phyloP scores from a whole-genome alignment of 2,329 filamentous ascomycete species.

The Phoma sp. region DNA sequence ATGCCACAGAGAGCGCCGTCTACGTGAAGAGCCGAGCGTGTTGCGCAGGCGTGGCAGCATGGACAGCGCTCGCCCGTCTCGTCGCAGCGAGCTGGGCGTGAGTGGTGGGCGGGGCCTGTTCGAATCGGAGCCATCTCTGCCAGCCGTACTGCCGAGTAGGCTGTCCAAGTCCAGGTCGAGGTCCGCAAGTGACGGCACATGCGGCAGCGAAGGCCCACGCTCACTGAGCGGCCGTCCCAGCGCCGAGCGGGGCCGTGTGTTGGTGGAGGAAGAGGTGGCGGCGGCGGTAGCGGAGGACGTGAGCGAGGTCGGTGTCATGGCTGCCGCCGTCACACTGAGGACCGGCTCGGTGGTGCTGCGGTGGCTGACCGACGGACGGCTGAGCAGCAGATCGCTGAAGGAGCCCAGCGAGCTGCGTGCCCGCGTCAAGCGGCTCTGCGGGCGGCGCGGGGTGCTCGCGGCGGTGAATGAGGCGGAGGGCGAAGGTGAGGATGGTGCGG shows the following conservation, averaged over 20 bases:
- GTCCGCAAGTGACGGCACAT: slow-evolving; percentile 40
- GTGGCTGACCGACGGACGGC: slow-evolving; percentile 33
- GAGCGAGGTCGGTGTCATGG: slow-evolving; percentile 19
- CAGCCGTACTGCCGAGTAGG: slow-evolving; percentile 26
- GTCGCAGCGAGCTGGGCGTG: slow-evolving; percentile 30
- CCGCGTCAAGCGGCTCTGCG: slow-evolving; percentile 41
- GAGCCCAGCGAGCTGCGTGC: slow-evolving; percentile 47
- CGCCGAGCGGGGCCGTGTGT: slow-evolving; percentile 23
- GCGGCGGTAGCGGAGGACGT: slow-evolving; percentile 7
- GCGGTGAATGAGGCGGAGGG: not conserved
- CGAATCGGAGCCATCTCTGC: slow-evolving; percentile 25
- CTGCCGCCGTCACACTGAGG: not conserved
- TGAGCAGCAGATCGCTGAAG: slow-evolving; percentile 38
- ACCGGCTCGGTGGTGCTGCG: slow-evolving; percentile 22
- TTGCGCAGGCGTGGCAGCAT: slow-evolving; percentile 49
- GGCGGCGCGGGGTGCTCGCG: slow-evolving; percentile 25
- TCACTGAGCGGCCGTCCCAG: slow-evolving; percentile 34
- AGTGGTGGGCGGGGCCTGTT: slow-evolving; percentile 25
- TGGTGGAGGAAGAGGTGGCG: not conserved
- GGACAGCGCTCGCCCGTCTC: slow-evolving; percentile 43
- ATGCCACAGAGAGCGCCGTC: slow-evolving; percentile 57
- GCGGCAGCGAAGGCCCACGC: slow-evolving; percentile 41
- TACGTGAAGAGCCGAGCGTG: slow-evolving; percentile 53
- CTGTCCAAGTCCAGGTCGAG: slow-evolving; percentile 49
- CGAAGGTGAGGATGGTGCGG: slow-evolving; percentile 18